These are phyloP conservation scores for Ophiostoma perfectum DNA, from an alignment of 2,329 filamentous ascomycete species.

Conservation along the genomic window DNA sequence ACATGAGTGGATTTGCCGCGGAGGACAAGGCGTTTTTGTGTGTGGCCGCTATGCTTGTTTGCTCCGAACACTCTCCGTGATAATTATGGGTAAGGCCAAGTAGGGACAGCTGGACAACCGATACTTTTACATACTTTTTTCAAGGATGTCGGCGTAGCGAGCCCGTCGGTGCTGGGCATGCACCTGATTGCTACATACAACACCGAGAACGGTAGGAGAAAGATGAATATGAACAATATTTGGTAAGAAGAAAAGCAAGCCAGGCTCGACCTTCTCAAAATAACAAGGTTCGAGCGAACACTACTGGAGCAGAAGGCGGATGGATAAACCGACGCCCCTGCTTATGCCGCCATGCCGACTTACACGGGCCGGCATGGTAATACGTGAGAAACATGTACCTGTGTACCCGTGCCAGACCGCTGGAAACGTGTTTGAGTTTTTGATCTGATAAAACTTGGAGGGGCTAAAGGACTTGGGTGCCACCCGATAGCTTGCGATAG, in stretches of 20 bases:
- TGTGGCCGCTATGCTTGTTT: neutral
- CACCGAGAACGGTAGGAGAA: too few relatives aligned
- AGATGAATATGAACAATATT: neutral
- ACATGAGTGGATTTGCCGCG: constrained; percentile 15
- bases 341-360: neutral
- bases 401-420: neutral
- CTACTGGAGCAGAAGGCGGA: neutral
- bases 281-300: neutral
- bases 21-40: constrained; percentile 1
- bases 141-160: neutral
- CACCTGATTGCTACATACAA: neutral
- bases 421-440: neutral
- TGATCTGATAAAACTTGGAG: constrained; percentile 21
- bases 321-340: constrained; percentile 8
- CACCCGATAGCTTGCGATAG: constrained; percentile 15
- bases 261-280: neutral
- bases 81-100: neutral
- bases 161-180: neutral
- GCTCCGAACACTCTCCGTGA: neutral
- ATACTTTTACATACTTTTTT: constrained; percentile 6
- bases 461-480: neutral
- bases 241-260: too few relatives aligned
- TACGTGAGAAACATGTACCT: neutral
- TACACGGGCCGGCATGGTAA: neutral
- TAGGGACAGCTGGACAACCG: neutral